phyloP scores from a whole-genome alignment of 129 eudicot genomes.

The Tanacetum coccineum region DNA sequence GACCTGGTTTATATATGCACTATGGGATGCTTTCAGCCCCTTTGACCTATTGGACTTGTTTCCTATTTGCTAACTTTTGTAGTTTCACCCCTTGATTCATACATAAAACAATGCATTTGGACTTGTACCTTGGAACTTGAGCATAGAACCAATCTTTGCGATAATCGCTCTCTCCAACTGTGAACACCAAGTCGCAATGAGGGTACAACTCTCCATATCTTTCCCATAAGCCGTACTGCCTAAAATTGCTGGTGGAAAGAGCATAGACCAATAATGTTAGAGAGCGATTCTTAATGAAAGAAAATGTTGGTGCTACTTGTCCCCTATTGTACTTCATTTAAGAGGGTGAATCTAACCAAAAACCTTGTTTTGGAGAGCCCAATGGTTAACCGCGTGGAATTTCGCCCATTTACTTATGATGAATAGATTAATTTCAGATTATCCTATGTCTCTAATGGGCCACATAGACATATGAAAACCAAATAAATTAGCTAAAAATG shows the following conservation, averaged over 20 bases:
- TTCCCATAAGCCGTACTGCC: constrained; percentile 72
- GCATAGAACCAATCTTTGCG: constrained; percentile 61
- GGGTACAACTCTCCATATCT: constrained; percentile 57
- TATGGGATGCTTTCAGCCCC: too few relatives aligned
- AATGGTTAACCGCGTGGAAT: constrained; percentile 1
- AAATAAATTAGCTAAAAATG: neutral
- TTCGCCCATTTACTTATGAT: constrained; percentile 1
- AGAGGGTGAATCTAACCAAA: constrained; percentile 4
- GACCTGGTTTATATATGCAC: too few relatives aligned
- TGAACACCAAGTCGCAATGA: constrained; percentile 39
- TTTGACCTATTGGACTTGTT: too few relatives aligned
- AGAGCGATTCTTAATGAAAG: neutral
- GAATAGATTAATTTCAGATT: neutral
- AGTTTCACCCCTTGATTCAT: too few relatives aligned
- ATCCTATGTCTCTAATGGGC: constrained; percentile 2
- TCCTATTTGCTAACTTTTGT: too few relatives aligned
- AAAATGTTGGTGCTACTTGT: neutral
- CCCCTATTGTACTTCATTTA: neutral
- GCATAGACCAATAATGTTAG: constrained; percentile 1
- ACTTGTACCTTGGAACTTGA: constrained; percentile 53
- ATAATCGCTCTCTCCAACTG: constrained; percentile 51
- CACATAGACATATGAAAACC: neutral
- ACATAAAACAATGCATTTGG: constrained; percentile 15
- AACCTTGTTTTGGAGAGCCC: constrained; percentile 4
- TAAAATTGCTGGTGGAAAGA: constrained; percentile 39